Conservation (phyloP, 2,329 filamentous ascomycete genomes). For the Stemphylium beticola region DNA sequence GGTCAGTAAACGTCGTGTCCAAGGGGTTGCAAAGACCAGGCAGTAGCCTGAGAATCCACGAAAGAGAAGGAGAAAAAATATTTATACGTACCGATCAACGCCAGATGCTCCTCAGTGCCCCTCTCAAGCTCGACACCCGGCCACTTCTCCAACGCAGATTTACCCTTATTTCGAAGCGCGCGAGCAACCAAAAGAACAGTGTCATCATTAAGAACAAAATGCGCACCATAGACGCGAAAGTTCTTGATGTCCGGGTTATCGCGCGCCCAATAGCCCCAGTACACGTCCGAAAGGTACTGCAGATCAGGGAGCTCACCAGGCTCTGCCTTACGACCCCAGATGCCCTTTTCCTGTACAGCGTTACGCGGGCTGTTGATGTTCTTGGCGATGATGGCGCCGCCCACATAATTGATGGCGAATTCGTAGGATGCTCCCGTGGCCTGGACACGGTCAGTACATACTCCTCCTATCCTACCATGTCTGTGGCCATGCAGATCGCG, state of each 20-base stretch:
- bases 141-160: conserved; percentile 16
- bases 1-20: not conserved
- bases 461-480: not conserved
- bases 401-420: conserved; percentile 21
- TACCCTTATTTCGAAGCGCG: conserved; percentile 16
- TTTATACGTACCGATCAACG: conserved; percentile 24
- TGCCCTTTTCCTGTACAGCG: conserved; percentile 1
- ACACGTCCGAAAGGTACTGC: conserved; percentile 22
- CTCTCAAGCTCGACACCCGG: conserved; percentile 23
- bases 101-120: conserved; percentile 22
- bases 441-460: conserved; percentile 6
- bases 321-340: conserved; percentile 11
- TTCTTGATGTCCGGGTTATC: conserved; percentile 25
- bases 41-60: no score
- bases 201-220: conserved; percentile 20
- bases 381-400: conserved; percentile 18
- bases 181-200: conserved; percentile 21
- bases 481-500: not conserved
- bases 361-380: conserved; percentile 16
- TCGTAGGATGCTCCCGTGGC: conserved; percentile 21
- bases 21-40: no score
- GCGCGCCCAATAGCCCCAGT: conserved; percentile 31
- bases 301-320: conserved; percentile 29
- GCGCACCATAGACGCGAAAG: conserved; percentile 22
- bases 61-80: no score